Conservation (phyloP, 2,329 filamentous ascomycete species). For the Fusarium penzigii region DNA sequence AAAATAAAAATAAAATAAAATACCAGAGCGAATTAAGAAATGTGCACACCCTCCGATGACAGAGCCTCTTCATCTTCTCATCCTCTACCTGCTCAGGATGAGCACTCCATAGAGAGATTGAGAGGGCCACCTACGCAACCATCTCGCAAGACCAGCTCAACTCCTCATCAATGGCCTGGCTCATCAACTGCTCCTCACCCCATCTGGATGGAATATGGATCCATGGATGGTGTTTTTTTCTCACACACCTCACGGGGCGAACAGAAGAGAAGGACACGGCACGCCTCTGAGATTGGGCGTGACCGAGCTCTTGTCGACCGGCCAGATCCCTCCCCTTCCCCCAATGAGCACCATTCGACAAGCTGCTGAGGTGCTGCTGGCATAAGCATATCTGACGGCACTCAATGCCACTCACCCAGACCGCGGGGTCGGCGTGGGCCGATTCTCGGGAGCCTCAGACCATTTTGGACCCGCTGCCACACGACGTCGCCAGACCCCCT, state of each 20-base stretch:
- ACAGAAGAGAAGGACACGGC: conserved; percentile 8
- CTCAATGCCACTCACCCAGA: conserved; percentile 19
- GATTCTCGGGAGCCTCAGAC: conserved; percentile 38
- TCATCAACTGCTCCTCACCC: background rate
- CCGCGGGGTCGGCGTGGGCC: conserved; percentile 37
- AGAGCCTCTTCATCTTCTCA: conserved; percentile 5
- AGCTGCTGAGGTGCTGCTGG: conserved; percentile 14
- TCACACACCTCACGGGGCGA: conserved; percentile 8
- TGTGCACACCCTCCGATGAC: no score
- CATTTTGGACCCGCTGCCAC: conserved; percentile 37
- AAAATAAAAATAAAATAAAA: no score
- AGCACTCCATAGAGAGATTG: conserved; percentile 13
- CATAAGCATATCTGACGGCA: conserved; percentile 33
- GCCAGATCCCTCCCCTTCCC: background rate
- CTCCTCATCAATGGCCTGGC: background rate
- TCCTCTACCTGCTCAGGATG: conserved; percentile 6
- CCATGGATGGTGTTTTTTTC: background rate
- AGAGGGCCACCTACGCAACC: conserved; percentile 10
- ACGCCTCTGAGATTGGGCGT: conserved; percentile 14
- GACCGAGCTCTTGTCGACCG: conserved; percentile 6
- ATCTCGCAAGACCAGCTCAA: conserved; percentile 11
- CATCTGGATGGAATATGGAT: background rate
- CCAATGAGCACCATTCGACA: conserved; percentile 12
- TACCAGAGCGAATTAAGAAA: no score
- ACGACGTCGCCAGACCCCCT: conserved; percentile 37